Evolutionary conservation across 2,329 filamentous ascomycete genomes (phyloP), one percentile per base, ranked within the genome.

Genomic region (Verticillium alfalfae): DNA sequence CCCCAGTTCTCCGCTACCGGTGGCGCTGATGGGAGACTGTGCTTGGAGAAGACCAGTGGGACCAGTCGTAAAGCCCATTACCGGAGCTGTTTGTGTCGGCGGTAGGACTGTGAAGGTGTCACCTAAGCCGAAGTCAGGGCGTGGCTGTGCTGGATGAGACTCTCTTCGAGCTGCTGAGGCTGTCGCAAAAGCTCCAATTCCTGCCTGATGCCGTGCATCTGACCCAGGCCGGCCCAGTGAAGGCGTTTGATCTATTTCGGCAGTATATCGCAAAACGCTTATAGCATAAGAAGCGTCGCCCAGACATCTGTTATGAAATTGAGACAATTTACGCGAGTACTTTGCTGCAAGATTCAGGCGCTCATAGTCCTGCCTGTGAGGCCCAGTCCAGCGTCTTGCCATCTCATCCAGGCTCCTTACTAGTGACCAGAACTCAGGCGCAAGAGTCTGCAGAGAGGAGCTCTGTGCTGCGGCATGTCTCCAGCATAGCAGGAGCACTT

Each of bases 401-500:
- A 70, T 66, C 4, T 64, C 64, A 9, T 69, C 63, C 5, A 70
- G 58, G 39, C 63, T 65, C 7, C 66, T 49, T 1, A 66, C 61
- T 7, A 71, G 56, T 8, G 62, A 58, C 68, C 67, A 69, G 41
- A 71, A 70, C 7, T 68, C 60, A 4, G 70, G 57, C 1, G 63
- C 45, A 7, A 73, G 54, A 0, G 4, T 56, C 31, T 67, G 67
- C 3, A 65, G 26, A 4, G 63, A 39, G 7, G 73, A 52, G 0
- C 3, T 56, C 34, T 67, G 67, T 3, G 65, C 58, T 4, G 60
- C 63, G 41, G 68, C 65, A 37, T 67, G 70, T 8, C 71, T 68
- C 60, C 70, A 67, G 61, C 72, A 69, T 9, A 73, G 65, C 18
- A 79, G 67, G 2, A 80, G 67, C 18, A 78, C 72, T 12, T 78